phyloP scores from a whole-genome alignment of 1,284 basidiomycete species.

The Calocybe gambosa region DNA sequence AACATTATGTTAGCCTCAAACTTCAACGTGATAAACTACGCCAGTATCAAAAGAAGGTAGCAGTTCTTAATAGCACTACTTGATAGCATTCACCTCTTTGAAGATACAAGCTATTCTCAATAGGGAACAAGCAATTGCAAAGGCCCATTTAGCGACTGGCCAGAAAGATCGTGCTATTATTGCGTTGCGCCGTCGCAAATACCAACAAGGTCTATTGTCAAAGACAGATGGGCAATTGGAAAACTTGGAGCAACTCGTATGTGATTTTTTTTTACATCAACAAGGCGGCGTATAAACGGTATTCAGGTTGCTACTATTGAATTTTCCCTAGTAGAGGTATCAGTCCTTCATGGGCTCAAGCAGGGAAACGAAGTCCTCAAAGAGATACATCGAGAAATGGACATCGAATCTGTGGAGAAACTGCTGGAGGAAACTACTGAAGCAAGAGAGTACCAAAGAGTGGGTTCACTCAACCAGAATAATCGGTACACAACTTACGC shows the following conservation, averaged over 20 bases:
- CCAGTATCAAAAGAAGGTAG: constrained; percentile 91
- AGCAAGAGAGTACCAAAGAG: constrained; percentile 87
- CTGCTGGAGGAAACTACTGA: constrained; percentile 90
- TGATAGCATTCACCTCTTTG: background rate
- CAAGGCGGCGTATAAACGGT: background rate
- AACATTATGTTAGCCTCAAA: constrained; percentile 61
- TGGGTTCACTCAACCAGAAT: too few relatives aligned
- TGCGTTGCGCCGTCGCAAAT: constrained; percentile 86
- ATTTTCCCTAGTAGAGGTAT: constrained; percentile 91
- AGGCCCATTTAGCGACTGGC: constrained; percentile 72
- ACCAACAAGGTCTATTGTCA: constrained; percentile 81
- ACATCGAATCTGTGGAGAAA: constrained; percentile 87
- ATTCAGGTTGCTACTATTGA: constrained; percentile 89
- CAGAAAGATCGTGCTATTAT: constrained; percentile 84
- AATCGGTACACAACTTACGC: constrained; percentile 4
- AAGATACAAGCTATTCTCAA: constrained; percentile 87
- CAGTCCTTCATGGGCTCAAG: constrained; percentile 87
- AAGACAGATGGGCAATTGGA: constrained; percentile 92
- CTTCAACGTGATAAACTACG: constrained; percentile 92
- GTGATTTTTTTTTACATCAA: constrained; percentile 21
- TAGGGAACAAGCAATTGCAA: constrained; percentile 87
- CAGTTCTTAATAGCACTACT: background rate
- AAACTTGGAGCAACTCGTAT: constrained; percentile 84
- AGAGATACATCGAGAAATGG: constrained; percentile 92
- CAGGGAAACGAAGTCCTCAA: constrained; percentile 92